Conservation (phyloP, 2,329 filamentous ascomycete species). For the Ceratocystis variospora region DNA sequence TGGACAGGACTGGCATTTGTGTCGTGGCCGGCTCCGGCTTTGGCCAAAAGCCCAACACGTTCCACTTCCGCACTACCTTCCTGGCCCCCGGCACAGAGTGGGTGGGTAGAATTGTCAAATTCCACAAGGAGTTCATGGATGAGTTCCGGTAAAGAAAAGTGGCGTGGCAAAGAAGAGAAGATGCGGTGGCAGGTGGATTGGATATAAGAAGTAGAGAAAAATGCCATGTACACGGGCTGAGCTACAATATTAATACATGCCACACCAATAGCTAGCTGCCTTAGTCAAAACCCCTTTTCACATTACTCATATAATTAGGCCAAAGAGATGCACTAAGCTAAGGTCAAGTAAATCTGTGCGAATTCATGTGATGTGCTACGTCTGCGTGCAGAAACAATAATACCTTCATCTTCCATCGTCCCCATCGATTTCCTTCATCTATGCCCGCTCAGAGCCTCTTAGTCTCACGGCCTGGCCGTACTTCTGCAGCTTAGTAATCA, state of each 20-base stretch:
- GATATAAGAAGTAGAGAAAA: not conserved
- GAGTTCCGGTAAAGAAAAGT: slow-evolving; percentile 45
- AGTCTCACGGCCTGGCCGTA: slow-evolving; percentile 93
- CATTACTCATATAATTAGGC: too few species aligned
- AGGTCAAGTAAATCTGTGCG: not conserved
- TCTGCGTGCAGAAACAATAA: slow-evolving; percentile 1
- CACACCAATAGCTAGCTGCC: not conserved
- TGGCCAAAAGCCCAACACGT: slow-evolving; percentile 77
- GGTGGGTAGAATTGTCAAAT: slow-evolving; percentile 74
- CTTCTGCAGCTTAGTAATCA: slow-evolving; percentile 98
- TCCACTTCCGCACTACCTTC: slow-evolving; percentile 96
- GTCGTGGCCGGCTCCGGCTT: slow-evolving; percentile 88
- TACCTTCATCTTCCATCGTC: not conserved
- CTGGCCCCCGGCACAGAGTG: slow-evolving; percentile 91
- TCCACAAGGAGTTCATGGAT: slow-evolving; percentile 82
- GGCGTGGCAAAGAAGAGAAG: not conserved
- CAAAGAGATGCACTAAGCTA: not conserved
- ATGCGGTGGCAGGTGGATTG: not conserved
- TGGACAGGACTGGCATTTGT: slow-evolving; percentile 89
- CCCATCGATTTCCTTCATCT: slow-evolving; percentile 21
- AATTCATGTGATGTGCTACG: slow-evolving; percentile 13
- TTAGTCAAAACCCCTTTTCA: too few species aligned
- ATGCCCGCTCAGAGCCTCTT: slow-evolving; percentile 86
- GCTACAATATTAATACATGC: not conserved
- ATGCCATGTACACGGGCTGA: not conserved